Evolutionary conservation across 1,139 yeast genomes (phyloP), one percentile per base, ranked within the genome.

Genomic region (Protomyces lactucae-debilis): DNA sequence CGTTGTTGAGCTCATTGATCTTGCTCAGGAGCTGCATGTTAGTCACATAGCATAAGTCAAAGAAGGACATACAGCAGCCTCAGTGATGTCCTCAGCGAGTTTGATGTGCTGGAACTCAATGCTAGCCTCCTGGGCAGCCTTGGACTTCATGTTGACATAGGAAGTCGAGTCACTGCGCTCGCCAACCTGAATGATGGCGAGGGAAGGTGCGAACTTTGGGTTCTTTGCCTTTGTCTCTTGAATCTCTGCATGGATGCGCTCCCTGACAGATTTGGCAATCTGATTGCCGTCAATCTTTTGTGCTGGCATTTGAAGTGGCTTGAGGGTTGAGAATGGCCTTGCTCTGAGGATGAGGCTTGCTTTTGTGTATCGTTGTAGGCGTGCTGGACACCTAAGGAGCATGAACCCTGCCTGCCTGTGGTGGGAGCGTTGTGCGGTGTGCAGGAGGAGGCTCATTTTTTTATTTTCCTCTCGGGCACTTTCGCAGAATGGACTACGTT

Each of bases 141-240:
- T 88, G 70, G 89, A 80, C 79, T 93, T 93, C 96, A 93, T 92
- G 70, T 86, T 85, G 65, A 93, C 97, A 76, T 93, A 93, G n/a
- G 97, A 88, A 60, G 89, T 82, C 12, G 97, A 90, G 75, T 93
- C 99, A 48, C 89, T 92, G 73, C 98, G 82, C 59, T 79, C 81
- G 57, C 98, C 98, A 35, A 93, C 95, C 78, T 93, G 99, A 70
- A 93, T 81, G 70, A 93, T 92, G 64, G 89, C 81, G 74, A 93
- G 80, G 64, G 83, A 82, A 45, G 99, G 97, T 70, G 81, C 79
- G 78, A 91, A 92, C 14, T 46, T 52, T 14, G 57, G 56, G 60
- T 67, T 65, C 56, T 60, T 51, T 14, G 52, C 23, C 54, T 60
- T 69, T 45, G 63, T 61, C 23, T 45, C 57, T 46, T 57, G 60